Percentiles rank a stretch among this genome's conserved stretches.
Conservation (phyloP, 768 basidiomycete genomes). For the Panellus pusillus region DNA sequence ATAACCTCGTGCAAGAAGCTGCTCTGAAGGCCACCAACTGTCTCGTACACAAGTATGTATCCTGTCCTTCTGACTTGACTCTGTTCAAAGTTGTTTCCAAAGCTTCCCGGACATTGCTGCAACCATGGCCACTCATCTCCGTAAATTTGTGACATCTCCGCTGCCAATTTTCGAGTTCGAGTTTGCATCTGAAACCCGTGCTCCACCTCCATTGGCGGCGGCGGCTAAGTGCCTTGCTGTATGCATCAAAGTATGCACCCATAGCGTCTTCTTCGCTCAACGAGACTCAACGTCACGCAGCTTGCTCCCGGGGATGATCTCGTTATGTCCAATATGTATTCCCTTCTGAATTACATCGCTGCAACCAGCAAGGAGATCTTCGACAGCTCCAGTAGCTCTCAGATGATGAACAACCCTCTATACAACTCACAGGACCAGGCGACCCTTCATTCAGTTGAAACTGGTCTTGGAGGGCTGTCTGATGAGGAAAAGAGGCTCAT, state of each 20-base stretch:
- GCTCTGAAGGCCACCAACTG: slow-evolving; percentile 85
- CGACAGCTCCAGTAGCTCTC: slow-evolving; percentile 47
- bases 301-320: slow-evolving; percentile 85
- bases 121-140: slow-evolving; percentile 73
- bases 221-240: slow-evolving; percentile 89
- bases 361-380: slow-evolving; percentile 77
- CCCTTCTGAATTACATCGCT: slow-evolving; percentile 88
- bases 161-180: slow-evolving; percentile 86
- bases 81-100: slow-evolving; percentile 1
- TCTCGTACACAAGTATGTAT: slow-evolving; percentile 73
- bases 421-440: slow-evolving; percentile 46
- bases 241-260: slow-evolving; percentile 70
- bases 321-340: slow-evolving; percentile 95
- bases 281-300: slow-evolving; percentile 35
- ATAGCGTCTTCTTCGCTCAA: background rate
- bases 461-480: slow-evolving; percentile 62
- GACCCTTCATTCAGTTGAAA: slow-evolving; percentile 59
- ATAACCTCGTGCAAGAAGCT: slow-evolving; percentile 85
- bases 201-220: slow-evolving; percentile 76
- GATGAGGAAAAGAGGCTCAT: slow-evolving; percentile 85
- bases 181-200: slow-evolving; percentile 69
- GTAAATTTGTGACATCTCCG: slow-evolving; percentile 87
- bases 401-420: slow-evolving; percentile 42
- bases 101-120: slow-evolving; percentile 84
- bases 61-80: background rate